Base-by-base conservation (phyloP, 2,329 filamentous ascomycete species). In the Aureobasidium subglaciale region DNA sequence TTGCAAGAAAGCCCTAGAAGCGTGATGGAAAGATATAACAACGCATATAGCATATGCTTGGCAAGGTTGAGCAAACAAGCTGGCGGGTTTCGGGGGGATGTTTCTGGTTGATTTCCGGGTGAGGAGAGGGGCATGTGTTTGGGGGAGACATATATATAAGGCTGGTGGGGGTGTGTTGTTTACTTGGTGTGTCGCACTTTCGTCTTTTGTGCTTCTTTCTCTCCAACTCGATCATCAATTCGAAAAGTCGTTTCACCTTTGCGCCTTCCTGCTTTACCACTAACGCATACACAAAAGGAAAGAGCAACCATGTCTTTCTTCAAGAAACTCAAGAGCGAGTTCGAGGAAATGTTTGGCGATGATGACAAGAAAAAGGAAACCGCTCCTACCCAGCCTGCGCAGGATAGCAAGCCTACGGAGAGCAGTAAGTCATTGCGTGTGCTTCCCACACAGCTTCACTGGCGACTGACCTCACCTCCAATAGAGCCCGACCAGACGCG, bases 251-350 rank as follows among this genome's bases (percentile, higher is more conserved):
- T 15, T 9, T 24, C 18, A 18, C 20, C n/a, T 18, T 27, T 27
- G n/a, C 30, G 15, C 27, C n/a, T 37, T 49, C 22, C 15, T 8
- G 4, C 34, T 15, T 27, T 27, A 6, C 11, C 16, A 4, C 8
- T 4, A 8, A 5, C 16, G 7, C 22, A 24, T 34, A 10, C 15
- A 15, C 24, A 41, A 15, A 20, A n/a, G 15, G 8, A 25, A 13
- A 34, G 7, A 42, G 2, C 40, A 24, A 16, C 54, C 41, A 75
- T 75, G 73, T 73, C 73, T 54, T 75, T 75, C 59, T 68, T 75
- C 60, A 74, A 73, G 64, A 74, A 75, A 59, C 69, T 74, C 60
- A 74, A 72, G 63, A 72, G 72, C 60, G 71, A 74, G 59, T 65
- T 75, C 59, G 64, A 73, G 56, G 69, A 72, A 53, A 69, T 73